Evolutionary conservation across 2,329 filamentous ascomycete genomes (phyloP).

Genomic region (Epichloe aotearoae): DNA sequence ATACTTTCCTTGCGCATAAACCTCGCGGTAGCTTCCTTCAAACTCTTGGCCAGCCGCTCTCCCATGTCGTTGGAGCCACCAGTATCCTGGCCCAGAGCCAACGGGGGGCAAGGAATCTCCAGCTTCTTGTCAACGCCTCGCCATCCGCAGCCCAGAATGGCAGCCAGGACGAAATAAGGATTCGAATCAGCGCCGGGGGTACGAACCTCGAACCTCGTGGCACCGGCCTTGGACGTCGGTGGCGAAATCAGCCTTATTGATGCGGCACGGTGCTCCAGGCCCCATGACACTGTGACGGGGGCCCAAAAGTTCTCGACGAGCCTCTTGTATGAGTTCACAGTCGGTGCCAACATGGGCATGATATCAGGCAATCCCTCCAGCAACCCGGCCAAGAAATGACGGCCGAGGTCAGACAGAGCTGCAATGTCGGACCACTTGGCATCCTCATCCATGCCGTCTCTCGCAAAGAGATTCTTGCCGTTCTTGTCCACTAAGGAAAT

Average conservation of each 20-base stretch:
- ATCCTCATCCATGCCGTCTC: constrained; percentile 57
- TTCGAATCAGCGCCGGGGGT: constrained; percentile 94
- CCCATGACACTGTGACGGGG: constrained; percentile 94
- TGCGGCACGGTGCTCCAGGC: constrained; percentile 84
- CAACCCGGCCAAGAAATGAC: constrained; percentile 85
- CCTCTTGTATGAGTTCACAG: constrained; percentile 95
- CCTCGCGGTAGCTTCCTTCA: constrained; percentile 70
- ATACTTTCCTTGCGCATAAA: constrained; percentile 72
- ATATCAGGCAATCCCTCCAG: constrained; percentile 82
- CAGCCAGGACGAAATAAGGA: constrained; percentile 72
- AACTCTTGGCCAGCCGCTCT: constrained; percentile 63
- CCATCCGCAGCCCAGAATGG: constrained; percentile 80
- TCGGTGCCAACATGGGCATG: constrained; percentile 91
- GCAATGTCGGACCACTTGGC: constrained; percentile 63
- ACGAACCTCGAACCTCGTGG: constrained; percentile 84
- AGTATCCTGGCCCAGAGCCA: constrained; percentile 75
- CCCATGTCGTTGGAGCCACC: constrained; percentile 60
- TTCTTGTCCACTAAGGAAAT: constrained; percentile 69
- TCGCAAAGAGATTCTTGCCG: constrained; percentile 75
- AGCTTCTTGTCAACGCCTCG: constrained; percentile 87
- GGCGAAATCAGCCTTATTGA: constrained; percentile 83
- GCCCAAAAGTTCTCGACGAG: constrained; percentile 99
- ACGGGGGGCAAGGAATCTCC: constrained; percentile 69
- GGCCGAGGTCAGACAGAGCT: constrained; percentile 72
- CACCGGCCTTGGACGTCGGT: constrained; percentile 69